These are phyloP conservation scores for Acer campestre DNA, from an alignment of 345 rosid species.

Conservation along the genomic window DNA sequence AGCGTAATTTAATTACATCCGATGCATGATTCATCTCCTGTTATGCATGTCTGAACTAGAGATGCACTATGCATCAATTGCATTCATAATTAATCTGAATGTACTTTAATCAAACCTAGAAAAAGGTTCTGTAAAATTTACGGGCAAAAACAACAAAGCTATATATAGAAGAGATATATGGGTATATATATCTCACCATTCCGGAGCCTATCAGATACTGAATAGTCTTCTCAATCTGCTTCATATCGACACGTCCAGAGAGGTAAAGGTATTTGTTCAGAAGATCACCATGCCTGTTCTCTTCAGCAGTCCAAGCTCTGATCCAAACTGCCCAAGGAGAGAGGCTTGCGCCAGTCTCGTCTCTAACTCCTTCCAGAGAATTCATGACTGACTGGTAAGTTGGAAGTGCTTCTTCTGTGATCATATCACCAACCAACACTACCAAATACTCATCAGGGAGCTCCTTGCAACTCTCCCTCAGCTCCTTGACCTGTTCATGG, in stretches of 20 bases:
- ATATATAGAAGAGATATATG: no score
- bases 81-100: no score
- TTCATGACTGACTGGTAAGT: conserved; percentile 43
- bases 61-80: no score
- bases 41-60: no score
- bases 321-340: conserved; percentile 42
- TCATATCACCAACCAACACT: conserved; percentile 45
- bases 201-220: conserved; percentile 45
- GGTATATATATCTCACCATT: conserved; percentile 28
- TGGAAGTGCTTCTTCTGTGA: conserved; percentile 49
- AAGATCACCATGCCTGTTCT: conserved; percentile 47
- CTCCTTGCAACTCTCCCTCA: conserved; percentile 36
- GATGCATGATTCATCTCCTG: no score
- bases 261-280: conserved; percentile 49
- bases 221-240: conserved; percentile 44
- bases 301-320: conserved; percentile 50
- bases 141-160: no score
- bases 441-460: conserved; percentile 44
- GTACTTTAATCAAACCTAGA: no score
- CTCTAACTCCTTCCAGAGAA: conserved; percentile 37
- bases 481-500: conserved; percentile 34
- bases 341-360: conserved; percentile 43
- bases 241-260: conserved; percentile 48
- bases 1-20: no score
- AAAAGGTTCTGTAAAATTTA: no score